Evolutionary conservation across 768 basidiomycete genomes (phyloP), one percentile per base, ranked within the genome.

Genomic region (Kwoniella dendrophila): DNA sequence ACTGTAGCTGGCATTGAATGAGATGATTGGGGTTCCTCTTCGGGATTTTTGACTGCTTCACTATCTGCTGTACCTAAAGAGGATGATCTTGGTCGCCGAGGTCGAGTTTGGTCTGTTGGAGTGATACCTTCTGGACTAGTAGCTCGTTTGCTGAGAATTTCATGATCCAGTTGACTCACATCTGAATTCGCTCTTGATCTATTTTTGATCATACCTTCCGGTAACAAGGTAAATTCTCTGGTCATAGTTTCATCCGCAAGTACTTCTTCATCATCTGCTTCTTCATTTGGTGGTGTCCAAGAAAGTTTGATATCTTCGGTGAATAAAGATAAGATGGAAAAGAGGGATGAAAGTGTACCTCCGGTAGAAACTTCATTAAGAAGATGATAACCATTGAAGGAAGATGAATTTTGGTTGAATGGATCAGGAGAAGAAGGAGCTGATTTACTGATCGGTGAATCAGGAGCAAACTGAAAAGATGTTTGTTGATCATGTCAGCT

Each of bases 341-440:
- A 99, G 40, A 98, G 83, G 73, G 91, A 94, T 26, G 92, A 95
- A 12, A 99, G 82, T 0, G 93, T 99, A 20, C 96, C 96, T 4
- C 96, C 95, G 32, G 88, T 90, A 51, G 91, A 88, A 29, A 99
- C 96, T 81, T 97, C 92, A 75, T 98, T 99, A 38, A 99, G 84
- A 6, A 98, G 82, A 73, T 98, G 92, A 79, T 93, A 97, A 1
- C 95, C 94, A 66, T 96, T 95, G 85, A 90, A 89, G 54, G 90
- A 87, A 72, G 53, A 59, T 2, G 29, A n/a, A 2, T 34, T 41
- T 7, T 24, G 29, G n/a, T 41, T 41, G 59, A 55, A 59, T 10
- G 64, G 66, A 40, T 71, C 68, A 6, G 68, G 68, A 22, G 73
- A 69, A 12, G 64, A 61, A 12, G 69, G 64, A 3, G 59, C 47